Evolutionary conservation across 441 rosid genomes (phyloP), one percentile per base, ranked within the genome.

Genomic region (Croton laevigatus): DNA sequence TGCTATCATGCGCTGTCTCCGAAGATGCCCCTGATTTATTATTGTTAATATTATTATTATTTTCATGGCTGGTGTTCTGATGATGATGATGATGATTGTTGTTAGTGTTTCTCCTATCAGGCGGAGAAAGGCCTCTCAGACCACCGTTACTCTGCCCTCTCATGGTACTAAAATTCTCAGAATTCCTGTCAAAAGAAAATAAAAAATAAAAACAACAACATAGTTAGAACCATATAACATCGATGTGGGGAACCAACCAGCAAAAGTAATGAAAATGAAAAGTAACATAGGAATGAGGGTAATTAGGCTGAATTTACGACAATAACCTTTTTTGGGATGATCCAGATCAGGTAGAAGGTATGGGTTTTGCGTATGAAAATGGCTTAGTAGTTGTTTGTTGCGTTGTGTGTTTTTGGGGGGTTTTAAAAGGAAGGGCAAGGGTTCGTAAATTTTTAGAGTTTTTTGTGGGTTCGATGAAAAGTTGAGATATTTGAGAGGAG

Each of bases 81-180:
- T 75, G 73, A 44, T 67, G 23, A 72, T 59, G 6, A 65, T 62
- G 70, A 73, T 75, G 73, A 54, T 70, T 65, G 73, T 80, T 57
- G 19, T 52, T 60, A 61, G 45, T 45, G 44, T 76, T 77, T 69
- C 82, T 83, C 82, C 77, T 74, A 66, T 84, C 92, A n/a, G 89
- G 82, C 11, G 89, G 81, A 40, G 83, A 72, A 54, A 85, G 61
- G 3, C 84, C 78, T 72, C 89, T 74, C 52, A 71, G 74, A 20
- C 81, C 83, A 46, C 86, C 88, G 87, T 85, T 84, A 76, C 73
- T 68, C 38, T 84, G 91, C 38, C 85, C 87, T 77, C 90, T 85
- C 94, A 89, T 89, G 73, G 86, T 86, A 75, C 77, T 65, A 2
- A 81, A 78, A 80, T 82, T 82, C 79, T 89, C 90, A 40, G 87